Conservation (phyloP, 805 yeast species). For the Candida michaelii region DNA sequence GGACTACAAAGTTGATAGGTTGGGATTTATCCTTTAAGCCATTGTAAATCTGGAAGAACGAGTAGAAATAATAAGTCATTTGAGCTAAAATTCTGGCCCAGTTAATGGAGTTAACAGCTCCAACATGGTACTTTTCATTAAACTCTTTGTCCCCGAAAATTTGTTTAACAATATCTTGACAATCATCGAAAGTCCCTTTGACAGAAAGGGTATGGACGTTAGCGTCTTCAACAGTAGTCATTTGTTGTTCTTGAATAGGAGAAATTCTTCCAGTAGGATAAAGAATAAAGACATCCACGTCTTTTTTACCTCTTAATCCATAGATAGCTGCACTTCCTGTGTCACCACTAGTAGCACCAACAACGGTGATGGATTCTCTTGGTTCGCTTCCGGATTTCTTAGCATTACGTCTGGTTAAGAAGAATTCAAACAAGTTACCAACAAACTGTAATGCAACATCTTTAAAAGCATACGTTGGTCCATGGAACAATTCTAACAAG, state of each 20-base stretch:
- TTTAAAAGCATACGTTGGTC: slow-evolving; percentile 98
- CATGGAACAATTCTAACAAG: slow-evolving; percentile 92
- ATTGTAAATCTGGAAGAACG: slow-evolving; percentile 64
- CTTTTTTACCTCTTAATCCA: slow-evolving; percentile 95
- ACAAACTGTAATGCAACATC: slow-evolving; percentile 98
- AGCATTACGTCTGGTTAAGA: slow-evolving; percentile 72
- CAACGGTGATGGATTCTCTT: slow-evolving; percentile 86
- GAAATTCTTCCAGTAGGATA: slow-evolving; percentile 98
- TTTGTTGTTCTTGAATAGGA: slow-evolving; percentile 96
- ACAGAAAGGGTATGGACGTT: slow-evolving; percentile 96
- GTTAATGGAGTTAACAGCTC: slow-evolving; percentile 97
- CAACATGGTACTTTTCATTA: slow-evolving; percentile 87
- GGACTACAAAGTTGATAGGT: slow-evolving; percentile 83
- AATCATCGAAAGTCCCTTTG: slow-evolving; percentile 95
- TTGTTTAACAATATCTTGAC: slow-evolving; percentile 94
- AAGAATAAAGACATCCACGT: slow-evolving; percentile 93
- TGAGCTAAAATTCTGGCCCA: slow-evolving; percentile 99
- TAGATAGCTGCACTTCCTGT: slow-evolving; percentile 99
- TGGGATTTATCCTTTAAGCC: slow-evolving; percentile 30
- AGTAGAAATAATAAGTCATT: slow-evolving; percentile 92
- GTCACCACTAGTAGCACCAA: slow-evolving; percentile 99
- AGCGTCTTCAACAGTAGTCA: slow-evolving; percentile 92
- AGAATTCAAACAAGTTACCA: slow-evolving; percentile 94
- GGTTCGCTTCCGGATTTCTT: slow-evolving; percentile 45
- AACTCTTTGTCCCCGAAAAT: slow-evolving; percentile 88